Evolutionary conservation across 768 basidiomycete genomes (phyloP).

Genomic region (Leucocoprinus sp.): DNA sequence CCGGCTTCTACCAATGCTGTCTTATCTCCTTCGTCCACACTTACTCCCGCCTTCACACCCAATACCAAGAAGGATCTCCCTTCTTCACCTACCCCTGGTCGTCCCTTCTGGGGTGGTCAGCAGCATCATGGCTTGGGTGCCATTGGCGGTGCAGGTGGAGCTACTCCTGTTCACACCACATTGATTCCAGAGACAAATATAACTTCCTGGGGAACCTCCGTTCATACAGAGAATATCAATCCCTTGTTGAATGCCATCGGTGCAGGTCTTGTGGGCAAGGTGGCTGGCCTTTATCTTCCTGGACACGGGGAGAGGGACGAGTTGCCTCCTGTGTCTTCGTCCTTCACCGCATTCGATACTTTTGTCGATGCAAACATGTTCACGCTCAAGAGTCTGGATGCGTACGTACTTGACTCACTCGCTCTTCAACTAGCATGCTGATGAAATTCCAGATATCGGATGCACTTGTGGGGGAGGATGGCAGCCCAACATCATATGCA

Average conservation of each 20-base stretch:
- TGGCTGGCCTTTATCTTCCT: conserved; percentile 3
- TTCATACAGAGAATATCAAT: conserved; percentile 59
- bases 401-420: conserved; percentile 35
- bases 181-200: conserved; percentile 60
- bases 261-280: conserved; percentile 14
- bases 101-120: conserved; percentile 73
- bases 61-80: conserved; percentile 77
- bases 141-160: conserved; percentile 60
- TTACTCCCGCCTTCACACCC: conserved; percentile 32
- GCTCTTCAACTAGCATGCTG: conserved; percentile 9
- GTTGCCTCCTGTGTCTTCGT: neutral
- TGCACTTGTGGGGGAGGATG: conserved; percentile 92
- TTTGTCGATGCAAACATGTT: conserved; percentile 79
- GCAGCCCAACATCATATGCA: conserved; percentile 55
- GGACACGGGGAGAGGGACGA: no score
- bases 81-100: conserved; percentile 38
- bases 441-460: conserved; percentile 47
- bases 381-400: conserved; percentile 81
- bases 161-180: conserved; percentile 80
- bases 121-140: conserved; percentile 19
- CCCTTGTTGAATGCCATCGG: conserved; percentile 46
- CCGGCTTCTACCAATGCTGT: neutral
- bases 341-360: conserved; percentile 52
- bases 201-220: conserved; percentile 11
- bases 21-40: neutral